Conservation (phyloP, 495 filamentous ascomycete genomes). For the Annulohypoxylon moriforme region DNA sequence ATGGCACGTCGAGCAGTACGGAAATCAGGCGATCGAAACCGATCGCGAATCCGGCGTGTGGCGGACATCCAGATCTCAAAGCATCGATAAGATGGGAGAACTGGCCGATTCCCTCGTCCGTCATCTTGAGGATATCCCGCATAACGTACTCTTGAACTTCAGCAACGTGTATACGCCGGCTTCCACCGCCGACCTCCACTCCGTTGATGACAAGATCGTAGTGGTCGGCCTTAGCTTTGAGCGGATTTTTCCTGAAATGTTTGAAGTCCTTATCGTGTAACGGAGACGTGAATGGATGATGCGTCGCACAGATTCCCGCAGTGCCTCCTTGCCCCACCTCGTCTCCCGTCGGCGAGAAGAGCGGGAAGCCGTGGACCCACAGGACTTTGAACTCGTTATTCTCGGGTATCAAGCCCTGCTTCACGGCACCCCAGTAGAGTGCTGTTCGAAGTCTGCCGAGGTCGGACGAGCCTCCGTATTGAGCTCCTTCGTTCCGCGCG, state of each 20-base stretch:
- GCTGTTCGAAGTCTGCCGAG: slow-evolving; percentile 80
- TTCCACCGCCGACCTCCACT: slow-evolving; percentile 92
- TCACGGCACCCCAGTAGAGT: slow-evolving; percentile 73
- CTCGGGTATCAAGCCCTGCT: slow-evolving; percentile 64
- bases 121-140: slow-evolving; percentile 78
- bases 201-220: slow-evolving; percentile 98
- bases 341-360: slow-evolving; percentile 78
- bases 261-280: slow-evolving; percentile 77
- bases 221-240: slow-evolving; percentile 79
- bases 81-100: slow-evolving; percentile 88
- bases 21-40: slow-evolving; percentile 93
- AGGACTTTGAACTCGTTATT: slow-evolving; percentile 71
- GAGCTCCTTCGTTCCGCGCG: slow-evolving; percentile 72
- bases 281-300: slow-evolving; percentile 96
- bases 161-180: slow-evolving; percentile 89
- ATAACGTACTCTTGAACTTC: slow-evolving; percentile 87
- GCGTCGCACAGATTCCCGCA: slow-evolving; percentile 85
- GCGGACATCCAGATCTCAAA: slow-evolving; percentile 90
- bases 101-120: slow-evolving; percentile 70
- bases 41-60: slow-evolving; percentile 92
- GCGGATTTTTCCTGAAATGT: slow-evolving; percentile 76
- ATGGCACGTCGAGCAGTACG: slow-evolving; percentile 77
- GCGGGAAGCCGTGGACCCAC: slow-evolving; percentile 91
- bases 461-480: slow-evolving; percentile 77
- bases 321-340: slow-evolving; percentile 83